A percentile compares a stretch with the other conserved stretches of the same genome.
phyloP scores from a whole-genome alignment of 257 asterid genomes.

The Ajuga chamaepitys region DNA sequence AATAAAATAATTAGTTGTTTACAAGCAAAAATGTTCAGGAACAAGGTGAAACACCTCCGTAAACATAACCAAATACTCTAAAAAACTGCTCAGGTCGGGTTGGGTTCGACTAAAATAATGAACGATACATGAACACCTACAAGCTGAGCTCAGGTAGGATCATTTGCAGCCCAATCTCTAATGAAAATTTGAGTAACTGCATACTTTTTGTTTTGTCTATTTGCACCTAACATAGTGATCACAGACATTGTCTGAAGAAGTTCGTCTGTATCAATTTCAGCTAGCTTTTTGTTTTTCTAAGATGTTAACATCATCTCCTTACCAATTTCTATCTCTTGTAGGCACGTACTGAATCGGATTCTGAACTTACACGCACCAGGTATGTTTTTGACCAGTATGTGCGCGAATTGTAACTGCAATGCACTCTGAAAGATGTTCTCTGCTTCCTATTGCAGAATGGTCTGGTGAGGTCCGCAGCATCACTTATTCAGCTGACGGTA shows the following conservation, averaged over 20 bases:
- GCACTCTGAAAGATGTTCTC: background rate
- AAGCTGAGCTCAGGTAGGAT: no score
- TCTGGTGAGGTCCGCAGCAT: conserved; percentile 85
- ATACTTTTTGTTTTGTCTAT: no score
- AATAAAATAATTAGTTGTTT: no score
- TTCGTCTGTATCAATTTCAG: background rate
- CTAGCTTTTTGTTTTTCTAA: background rate
- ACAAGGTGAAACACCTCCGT: no score
- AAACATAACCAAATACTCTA: no score
- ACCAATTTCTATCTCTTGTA: conserved; percentile 21
- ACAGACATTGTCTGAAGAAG: background rate
- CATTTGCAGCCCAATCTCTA: no score
- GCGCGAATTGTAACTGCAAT: conserved; percentile 2
- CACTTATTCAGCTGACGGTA: conserved; percentile 67
- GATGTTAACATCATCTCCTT: background rate
- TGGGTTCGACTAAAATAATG: no score
- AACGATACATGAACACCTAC: no score
- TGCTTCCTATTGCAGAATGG: conserved; percentile 53
- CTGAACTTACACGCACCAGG: conserved; percentile 93
- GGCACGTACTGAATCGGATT: conserved; percentile 88
- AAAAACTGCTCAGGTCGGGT: no score
- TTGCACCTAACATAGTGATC: no score
- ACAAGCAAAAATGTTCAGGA: no score
- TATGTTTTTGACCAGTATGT: conserved; percentile 11
- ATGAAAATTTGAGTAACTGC: no score